Conservation (phyloP, 208 protist species). For the Histomonas meleagridis region DNA sequence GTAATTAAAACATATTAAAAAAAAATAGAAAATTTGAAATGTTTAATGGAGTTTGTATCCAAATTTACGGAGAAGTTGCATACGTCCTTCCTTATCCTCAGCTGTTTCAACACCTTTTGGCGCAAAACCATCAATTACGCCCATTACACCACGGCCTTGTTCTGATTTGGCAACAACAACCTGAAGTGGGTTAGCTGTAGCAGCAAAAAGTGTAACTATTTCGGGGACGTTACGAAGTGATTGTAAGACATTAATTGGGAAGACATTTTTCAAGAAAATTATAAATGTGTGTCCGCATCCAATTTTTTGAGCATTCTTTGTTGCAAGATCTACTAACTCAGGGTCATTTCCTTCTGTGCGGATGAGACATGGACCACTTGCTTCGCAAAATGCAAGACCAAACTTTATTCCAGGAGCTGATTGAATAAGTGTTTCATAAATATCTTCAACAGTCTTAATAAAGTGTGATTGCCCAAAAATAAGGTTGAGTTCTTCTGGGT, state of each 20-base stretch:
- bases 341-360: constrained; percentile 1
- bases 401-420: neutral
- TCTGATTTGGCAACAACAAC: neutral
- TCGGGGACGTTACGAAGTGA: neutral
- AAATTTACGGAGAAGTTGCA: neutral
- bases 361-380: constrained; percentile 2
- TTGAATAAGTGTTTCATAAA: neutral
- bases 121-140: neutral
- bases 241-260: constrained; percentile 27
- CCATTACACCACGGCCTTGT: neutral
- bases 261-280: neutral
- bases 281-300: constrained; percentile 25
- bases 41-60: constrained; percentile 10
- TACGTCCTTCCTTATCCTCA: neutral
- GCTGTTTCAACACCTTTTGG: constrained; percentile 26
- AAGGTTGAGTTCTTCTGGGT: constrained; percentile 20
- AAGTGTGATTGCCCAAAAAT: constrained; percentile 32
- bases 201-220: neutral
- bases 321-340: neutral
- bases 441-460: constrained; percentile 28
- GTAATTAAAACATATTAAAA: too few relatives aligned
- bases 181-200: constrained; percentile 33
- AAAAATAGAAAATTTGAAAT: too few relatives aligned
- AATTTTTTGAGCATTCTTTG: constrained; percentile 31
- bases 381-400: constrained; percentile 28